Evolutionary conservation across 2,329 filamentous ascomycete genomes (phyloP), one percentile per base, ranked within the genome.

Genomic region (Stemphylium vesicarium): DNA sequence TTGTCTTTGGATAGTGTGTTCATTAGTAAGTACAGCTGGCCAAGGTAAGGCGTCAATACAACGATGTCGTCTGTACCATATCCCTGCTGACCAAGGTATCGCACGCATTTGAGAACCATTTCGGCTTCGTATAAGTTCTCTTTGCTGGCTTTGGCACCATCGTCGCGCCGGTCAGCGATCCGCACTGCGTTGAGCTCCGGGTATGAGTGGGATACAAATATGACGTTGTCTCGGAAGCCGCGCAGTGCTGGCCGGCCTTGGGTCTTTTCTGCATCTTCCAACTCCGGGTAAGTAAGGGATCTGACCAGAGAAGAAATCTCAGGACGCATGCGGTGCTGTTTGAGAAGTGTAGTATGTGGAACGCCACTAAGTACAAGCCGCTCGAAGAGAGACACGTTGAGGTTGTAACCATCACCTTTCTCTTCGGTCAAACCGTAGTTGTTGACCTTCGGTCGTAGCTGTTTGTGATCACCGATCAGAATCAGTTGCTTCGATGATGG

Each of bases 381-480:
- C 65, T 92, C 89, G 57, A 92, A 91, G 0, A 91, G 68, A 0
- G 88, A 91, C 1, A 81, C 69, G 57, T 91, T 88, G 1, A 91
- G 78, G 53, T 91, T 81, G 60, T 83, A 91, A 0, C 88, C 88
- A 6, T 84, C 79, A 0, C 86, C 87, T 18, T 84, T 82, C 58
- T 91, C 88, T 0, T 88, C 81, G 0, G 80, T 85, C 0, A 92
- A 70, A 0, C 69, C 72, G 60, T 86, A 90, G 32, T 83, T 86
- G 40, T 82, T 84, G 49, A 85, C 79, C 62, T 91, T 90, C 0
- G 89, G 89, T 0, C 88, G 83, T 0, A 92, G 80, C 58, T 92
- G 89, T 50, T 88, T 83, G 67, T 92, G 88, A 49, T 92, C 89
- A 0, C 89, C 89, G 10, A 92, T 91, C 2, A 90, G 71, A 0